Percentiles rank a stretch among this genome's conserved stretches.
Conservation (phyloP, 352 stramenopile genomes). For the Phytophthora sp. region DNA sequence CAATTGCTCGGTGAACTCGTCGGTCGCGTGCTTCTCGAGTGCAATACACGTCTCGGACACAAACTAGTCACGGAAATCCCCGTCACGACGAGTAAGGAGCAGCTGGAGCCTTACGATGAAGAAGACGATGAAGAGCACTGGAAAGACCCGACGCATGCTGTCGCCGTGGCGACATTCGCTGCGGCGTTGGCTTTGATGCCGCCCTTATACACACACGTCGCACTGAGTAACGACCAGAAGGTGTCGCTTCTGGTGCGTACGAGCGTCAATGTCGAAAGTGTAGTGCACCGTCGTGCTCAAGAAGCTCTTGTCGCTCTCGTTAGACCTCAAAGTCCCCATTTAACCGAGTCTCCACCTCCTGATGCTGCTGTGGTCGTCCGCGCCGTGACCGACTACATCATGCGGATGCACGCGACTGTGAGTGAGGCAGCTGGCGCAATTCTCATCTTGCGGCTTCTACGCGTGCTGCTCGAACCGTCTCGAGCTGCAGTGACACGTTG, state of each 20-base stretch:
- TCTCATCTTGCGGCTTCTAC: conserved; percentile 40
- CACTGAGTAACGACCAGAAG: conserved; percentile 70
- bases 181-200: conserved; percentile 48
- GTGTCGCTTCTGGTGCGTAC: conserved; percentile 58
- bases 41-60: conserved; percentile 67
- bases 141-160: conserved; percentile 54
- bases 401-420: conserved; percentile 52
- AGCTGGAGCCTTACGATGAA: conserved; percentile 3
- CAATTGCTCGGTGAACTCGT: conserved; percentile 62
- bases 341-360: conserved; percentile 17
- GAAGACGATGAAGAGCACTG: conserved; percentile 23
- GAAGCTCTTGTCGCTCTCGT: conserved; percentile 46
- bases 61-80: conserved; percentile 47
- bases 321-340: conserved; percentile 7
- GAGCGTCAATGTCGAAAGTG: conserved; percentile 51
- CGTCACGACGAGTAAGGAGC: conserved; percentile 4
- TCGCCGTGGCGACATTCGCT: conserved; percentile 63
- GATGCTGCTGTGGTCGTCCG: conserved; percentile 48
- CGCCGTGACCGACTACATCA: conserved; percentile 65
- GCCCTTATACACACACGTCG: conserved; percentile 51
- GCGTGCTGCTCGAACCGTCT: conserved; percentile 39
- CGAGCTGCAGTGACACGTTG: conserved; percentile 36
- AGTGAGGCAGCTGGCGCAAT: conserved; percentile 35
- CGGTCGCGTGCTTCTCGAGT: conserved; percentile 72
- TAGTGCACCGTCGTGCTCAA: conserved; percentile 49